Evolutionary conservation across 192 early-diverging fungal species (phyloP).

Genomic region (Kickxella alabastrina): DNA sequence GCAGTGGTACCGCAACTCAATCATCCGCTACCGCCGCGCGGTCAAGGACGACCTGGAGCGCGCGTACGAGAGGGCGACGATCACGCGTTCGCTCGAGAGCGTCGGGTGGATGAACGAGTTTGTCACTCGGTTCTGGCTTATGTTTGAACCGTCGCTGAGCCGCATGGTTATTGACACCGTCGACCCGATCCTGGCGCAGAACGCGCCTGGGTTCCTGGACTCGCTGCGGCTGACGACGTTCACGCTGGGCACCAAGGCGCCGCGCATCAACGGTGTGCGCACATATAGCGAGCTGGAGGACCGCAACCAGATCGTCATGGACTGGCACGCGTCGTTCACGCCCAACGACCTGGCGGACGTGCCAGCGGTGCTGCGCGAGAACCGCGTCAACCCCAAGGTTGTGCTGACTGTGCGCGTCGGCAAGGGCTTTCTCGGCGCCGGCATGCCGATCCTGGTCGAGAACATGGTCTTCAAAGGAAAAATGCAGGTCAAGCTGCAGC

Average conservation of each 20-base stretch:
- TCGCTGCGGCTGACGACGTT: constrained; percentile 70
- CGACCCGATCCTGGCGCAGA: constrained; percentile 69
- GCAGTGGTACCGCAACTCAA: constrained; percentile 72
- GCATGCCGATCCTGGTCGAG: constrained; percentile 79
- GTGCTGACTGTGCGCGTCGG: constrained; percentile 81
- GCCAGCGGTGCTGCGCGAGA: constrained; percentile 62
- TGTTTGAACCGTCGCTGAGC: constrained; percentile 83
- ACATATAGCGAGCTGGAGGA: constrained; percentile 64
- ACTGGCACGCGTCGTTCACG: constrained; percentile 82
- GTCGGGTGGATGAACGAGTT: constrained; percentile 93
- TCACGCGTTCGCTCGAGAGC: constrained; percentile 56
- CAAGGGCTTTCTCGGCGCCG: constrained; percentile 79
- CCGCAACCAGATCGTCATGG: constrained; percentile 81
- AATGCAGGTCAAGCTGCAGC: constrained; percentile 76
- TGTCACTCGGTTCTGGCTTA: constrained; percentile 81
- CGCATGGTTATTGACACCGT: constrained; percentile 66
- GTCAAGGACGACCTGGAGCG: constrained; percentile 67
- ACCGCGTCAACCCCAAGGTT: constrained; percentile 82
- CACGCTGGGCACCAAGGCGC: constrained; percentile 75
- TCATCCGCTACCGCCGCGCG: constrained; percentile 63
- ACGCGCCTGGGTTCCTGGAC: constrained; percentile 77
- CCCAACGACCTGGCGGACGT: constrained; percentile 77
- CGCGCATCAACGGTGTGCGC: constrained; percentile 66
- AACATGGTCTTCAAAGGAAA: constrained; percentile 79
- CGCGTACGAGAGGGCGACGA: constrained; percentile 53